These are phyloP conservation scores for Pestalotiopsis sp. DNA, from an alignment of 2,329 filamentous ascomycete genomes.

Conservation along the genomic window DNA sequence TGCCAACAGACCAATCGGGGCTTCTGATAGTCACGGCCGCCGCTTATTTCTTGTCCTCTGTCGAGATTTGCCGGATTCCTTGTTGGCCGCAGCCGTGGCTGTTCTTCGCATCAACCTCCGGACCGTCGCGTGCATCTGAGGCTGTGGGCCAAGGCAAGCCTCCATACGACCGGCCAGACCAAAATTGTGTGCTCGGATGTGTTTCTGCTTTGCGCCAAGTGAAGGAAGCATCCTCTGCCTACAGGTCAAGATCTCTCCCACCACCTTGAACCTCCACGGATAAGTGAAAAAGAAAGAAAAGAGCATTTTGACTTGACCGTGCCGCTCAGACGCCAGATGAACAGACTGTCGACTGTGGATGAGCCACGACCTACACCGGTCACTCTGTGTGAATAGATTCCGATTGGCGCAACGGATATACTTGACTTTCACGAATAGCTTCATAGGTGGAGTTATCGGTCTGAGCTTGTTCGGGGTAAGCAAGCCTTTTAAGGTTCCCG, in stretches of 20 bases:
- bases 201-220: neutral
- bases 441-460: neutral
- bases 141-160: neutral
- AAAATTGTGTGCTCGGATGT: neutral
- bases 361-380: neutral
- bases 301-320: neutral
- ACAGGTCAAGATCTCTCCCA: neutral
- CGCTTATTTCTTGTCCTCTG: neutral
- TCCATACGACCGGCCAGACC: neutral
- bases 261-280: neutral
- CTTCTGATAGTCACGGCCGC: neutral
- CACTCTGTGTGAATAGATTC: neutral
- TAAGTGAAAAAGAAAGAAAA: neutral
- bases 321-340: no score
- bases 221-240: neutral
- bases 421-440: neutral
- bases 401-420: neutral
- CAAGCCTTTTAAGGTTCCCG: neutral
- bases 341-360: neutral
- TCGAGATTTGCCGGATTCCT: neutral
- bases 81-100: neutral
- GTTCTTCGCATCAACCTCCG: neutral
- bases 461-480: neutral
- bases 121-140: neutral
- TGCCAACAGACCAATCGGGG: neutral